Base-by-base conservation (phyloP, 768 basidiomycete species). In the Lentinula sp. region DNA sequence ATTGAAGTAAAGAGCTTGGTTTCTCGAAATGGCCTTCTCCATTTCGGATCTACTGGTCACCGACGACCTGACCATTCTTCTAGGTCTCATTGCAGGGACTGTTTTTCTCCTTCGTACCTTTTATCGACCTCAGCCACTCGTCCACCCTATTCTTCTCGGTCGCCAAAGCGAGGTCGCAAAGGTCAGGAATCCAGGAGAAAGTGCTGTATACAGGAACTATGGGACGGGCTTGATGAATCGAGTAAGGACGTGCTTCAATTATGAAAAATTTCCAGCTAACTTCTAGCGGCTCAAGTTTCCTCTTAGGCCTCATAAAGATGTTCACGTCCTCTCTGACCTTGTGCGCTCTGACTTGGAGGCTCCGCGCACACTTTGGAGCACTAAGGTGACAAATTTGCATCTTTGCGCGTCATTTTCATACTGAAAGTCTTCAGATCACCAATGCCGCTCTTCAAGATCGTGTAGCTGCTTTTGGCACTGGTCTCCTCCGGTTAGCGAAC, bases 71-170 rank as follows among this genome's bases (percentile, higher is more conserved):
- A 91, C 91, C 37, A 83, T 91, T 62, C 81, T 91, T 37, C 80
- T 92, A 9, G 86, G 85, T 54, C 82, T 93, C 63, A 86, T 88
- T 39, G 84, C 85, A 4, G 88, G 86, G 2, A 88, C 88, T 8
- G 81, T 91, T 42, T 91, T 91, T 69, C 78, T 91, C 35, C 76
- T 92, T 48, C 86, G 86, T 68, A 91, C 85, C 70, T 75, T 91
- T 62, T 90, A 91, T 75, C 90, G 83, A 65, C 89, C 89, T 3
- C 89, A 89, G 65, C 87, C 89, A 2, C 83, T 95, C 46, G 93
- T 95, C 0, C 95, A 97, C 68, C 95, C 95, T n/a, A 89, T 98
- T 65, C 80, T 96, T 8, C 82, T 98, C 1, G 94, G 95, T 6
- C 78, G 93, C 54, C 95, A 98, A 79, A 93, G 92, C 66, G 95